Conservation (phyloP, 306 rosid species). For the Medicago lupulina region DNA sequence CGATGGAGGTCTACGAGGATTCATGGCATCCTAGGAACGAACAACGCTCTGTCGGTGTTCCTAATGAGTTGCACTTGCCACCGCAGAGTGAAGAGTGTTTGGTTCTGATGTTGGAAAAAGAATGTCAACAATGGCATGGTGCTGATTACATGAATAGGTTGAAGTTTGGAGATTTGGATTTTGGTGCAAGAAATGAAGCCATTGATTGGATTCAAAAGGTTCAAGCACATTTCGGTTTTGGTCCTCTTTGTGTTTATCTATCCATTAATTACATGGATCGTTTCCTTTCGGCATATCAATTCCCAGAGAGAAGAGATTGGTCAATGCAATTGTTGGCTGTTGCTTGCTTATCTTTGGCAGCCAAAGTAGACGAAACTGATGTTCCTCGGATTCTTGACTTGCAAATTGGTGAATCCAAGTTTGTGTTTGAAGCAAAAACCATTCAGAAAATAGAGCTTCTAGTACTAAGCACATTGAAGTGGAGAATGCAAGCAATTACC, state of each 20-base stretch:
- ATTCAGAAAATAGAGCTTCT: conserved; percentile 96
- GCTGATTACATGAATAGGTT: conserved; percentile 65
- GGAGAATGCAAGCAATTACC: conserved; percentile 95
- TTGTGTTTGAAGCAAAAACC: conserved; percentile 86
- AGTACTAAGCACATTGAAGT: conserved; percentile 77
- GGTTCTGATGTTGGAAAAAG: conserved; percentile 67
- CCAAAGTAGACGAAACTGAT: conserved; percentile 87
- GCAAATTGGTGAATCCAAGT: conserved; percentile 80
- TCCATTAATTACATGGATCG: conserved; percentile 93
- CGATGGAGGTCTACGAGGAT: conserved; percentile 42
- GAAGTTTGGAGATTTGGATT: conserved; percentile 70
- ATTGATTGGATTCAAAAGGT: conserved; percentile 92
- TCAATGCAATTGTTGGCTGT: conserved; percentile 91
- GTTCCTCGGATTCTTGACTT: conserved; percentile 76
- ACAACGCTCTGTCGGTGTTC: conserved; percentile 14
- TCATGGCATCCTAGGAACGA: conserved; percentile 46
- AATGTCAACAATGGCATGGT: conserved; percentile 63
- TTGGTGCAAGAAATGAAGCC: conserved; percentile 73
- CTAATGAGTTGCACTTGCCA: conserved; percentile 51
- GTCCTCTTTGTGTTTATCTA: conserved; percentile 79
- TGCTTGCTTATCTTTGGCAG: conserved; percentile 88
- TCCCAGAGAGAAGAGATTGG: conserved; percentile 91
- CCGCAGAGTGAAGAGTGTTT: conserved; percentile 77
- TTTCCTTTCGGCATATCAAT: conserved; percentile 79
- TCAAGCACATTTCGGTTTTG: conserved; percentile 75